Evolutionary conservation across 257 asterid species (phyloP).

Genomic region (Lithospermum erythrorhizon): DNA sequence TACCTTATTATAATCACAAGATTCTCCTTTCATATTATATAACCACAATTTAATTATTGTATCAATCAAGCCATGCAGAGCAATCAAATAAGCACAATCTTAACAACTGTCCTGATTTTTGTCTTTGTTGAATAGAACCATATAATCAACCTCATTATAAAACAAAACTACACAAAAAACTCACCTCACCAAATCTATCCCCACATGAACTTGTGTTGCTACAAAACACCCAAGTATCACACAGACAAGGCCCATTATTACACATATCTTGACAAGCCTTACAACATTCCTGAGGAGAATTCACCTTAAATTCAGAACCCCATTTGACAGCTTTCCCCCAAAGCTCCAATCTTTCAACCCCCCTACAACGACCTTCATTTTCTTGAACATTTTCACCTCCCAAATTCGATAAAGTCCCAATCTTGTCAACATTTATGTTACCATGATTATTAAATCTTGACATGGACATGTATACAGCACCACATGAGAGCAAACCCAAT

Average conservation of each 20-base stretch:
- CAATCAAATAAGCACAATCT: background rate
- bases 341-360: slow-evolving; percentile 63
- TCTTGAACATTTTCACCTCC: slow-evolving; percentile 13
- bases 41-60: background rate
- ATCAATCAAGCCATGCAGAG: background rate
- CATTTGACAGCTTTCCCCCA: slow-evolving; percentile 95
- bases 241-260: slow-evolving; percentile 76
- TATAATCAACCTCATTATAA: no score
- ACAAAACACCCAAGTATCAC: slow-evolving; percentile 94
- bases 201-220: slow-evolving; percentile 73
- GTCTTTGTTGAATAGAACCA: no score
- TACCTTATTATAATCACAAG: no score
- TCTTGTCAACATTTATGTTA: slow-evolving; percentile 8
- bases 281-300: slow-evolving; percentile 65
- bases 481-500: slow-evolving; percentile 66
- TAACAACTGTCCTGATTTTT: no score
- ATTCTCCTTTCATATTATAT: background rate
- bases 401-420: slow-evolving; percentile 16
- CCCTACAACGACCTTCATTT: slow-evolving; percentile 55
- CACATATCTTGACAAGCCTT: slow-evolving; percentile 74
- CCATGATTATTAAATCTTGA: slow-evolving; percentile 34
- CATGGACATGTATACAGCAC: slow-evolving; percentile 53
- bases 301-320: slow-evolving; percentile 85
- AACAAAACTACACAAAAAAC: slow-evolving; percentile 8
- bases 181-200: slow-evolving; percentile 74